Base-by-base conservation (phyloP, 2,329 filamentous ascomycete species). In the Madurella fahalii region DNA sequence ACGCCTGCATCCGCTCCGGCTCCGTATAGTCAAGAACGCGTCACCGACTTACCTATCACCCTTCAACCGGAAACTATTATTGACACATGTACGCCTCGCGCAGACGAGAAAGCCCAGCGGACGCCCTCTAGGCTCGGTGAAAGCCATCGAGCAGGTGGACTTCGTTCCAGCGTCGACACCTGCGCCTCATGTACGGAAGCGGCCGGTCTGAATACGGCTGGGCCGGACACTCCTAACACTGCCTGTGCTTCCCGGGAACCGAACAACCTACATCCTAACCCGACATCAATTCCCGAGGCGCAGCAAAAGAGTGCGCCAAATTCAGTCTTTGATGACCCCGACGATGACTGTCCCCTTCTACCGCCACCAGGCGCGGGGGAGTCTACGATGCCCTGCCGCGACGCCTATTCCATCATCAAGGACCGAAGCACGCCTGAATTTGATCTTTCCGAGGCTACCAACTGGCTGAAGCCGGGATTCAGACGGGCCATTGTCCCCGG, bases 341-440 rank as follows among this genome's bases (percentile, higher is more conserved):
- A 47, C 31, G 49, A 53, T 34, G 58, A 61, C 40, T 56, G 49
- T 15, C 42, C 53, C 9, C 16, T 56, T 15, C 47, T 64, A 1
- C 63, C 63, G 1, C 40, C 59, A 1, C 51, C 61, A 4, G 31
- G 15, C 9, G 47, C 47, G 0, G 59, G 61, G 5, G 65, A 67
- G 51, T 68, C 66, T 5, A 68, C 66, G 12, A 68, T 66, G 8
- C 52, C 57, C 25, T 68, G 65, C 50, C 56, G 60, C 9, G 62
- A 64, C 3, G 65, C 65, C 5, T 67, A 62, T 46, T 30, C 47
- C 0, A 64, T 68, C 12, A 60, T 68, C 25, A 57, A 45, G 32
- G 59, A 66, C 51, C 61, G 63, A 5, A 63, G 60, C 25, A 13
- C 51, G 1, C 56, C 54, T 0, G 61, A 58, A 2, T 45, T 54